Base-by-base conservation (phyloP, 441 rosid genomes). In the Gossypium davidsonii region DNA sequence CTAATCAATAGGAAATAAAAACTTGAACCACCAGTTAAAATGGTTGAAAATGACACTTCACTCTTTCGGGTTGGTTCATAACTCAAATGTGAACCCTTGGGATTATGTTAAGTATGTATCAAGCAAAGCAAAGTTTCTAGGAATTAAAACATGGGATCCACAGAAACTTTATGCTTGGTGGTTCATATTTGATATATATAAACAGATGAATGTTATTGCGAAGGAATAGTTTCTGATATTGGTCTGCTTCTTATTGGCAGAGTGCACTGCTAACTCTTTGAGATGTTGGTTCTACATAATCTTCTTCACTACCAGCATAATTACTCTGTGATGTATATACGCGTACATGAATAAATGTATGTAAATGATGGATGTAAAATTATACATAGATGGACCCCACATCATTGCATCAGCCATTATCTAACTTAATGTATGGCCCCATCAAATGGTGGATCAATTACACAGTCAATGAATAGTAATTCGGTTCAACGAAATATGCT, bases 131-230 rank as follows among this genome's bases (percentile, higher is more conserved):
- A 34, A 0, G 28, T 56, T 39, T 57, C 56, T 39, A 25, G 25
- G 59, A 58, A 71, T 59, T 5, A 46, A 31, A 42, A 59, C 74
- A 71, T n/a, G 74, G 57, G 65, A 71, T 71, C 74, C 66, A 71
- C 65, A 42, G 10, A 23, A 71, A 23, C 15, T 39, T 10, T 15
- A 49, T 67, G 23, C 49, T 15, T 53, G 28, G 61, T 52, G 62
- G 49, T 58, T 52, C 48, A 31, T 11, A 17, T 28, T 18, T 69
- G 31, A 34, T 68, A 31, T 3, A 1, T 17, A 52, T 15, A 12
- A 59, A 52, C 18, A 69, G 49, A 18, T 18, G 31, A 17, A 28
- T 21, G 65, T 2, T 31, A 12, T 34, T 56, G 46, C 20, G 42
- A 14, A 42, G 56, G 56, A 58, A 44, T n/a, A 44, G 42, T 58